Evolutionary conservation across 169 alveolate species (phyloP), one percentile per base, ranked within the genome.

Genomic region (Plasmodium yoelii): DNA sequence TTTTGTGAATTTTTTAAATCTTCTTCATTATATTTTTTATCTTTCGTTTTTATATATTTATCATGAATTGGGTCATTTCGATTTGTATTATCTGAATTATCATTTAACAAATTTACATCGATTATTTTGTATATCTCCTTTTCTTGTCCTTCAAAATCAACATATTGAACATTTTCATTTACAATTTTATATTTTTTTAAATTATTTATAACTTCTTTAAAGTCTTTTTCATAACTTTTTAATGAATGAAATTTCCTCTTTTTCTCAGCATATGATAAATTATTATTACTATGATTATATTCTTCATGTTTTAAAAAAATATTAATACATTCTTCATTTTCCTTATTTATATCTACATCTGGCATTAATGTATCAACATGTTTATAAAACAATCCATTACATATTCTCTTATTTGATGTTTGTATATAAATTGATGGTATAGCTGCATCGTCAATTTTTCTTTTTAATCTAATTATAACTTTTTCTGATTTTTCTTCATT

Each of bases 381-480:
- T 39, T 67, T 82, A 34, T 82, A 82, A 67, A 82, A 82, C 42
- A 67, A 13, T 2, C 90, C 90, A 82, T 67, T 53, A 15, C 90
- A 82, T 67, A 82, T 18, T 68, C 72, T 82, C 55, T 82, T 82
- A 67, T 82, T 82, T 15, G 90, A 82, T 64, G 55, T 82, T 19
- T 77, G 49, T 61, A 82, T 53, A 70, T 65, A 82, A 55, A 82
- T 82, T 9, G 90, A 82, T 10, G 90, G 90, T 18, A 82, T 82
- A 28, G 65, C 65, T 2, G 80, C 56, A n/a, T 82, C 90, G 34
- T 82, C 90, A 9, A 82, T 18, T 82, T 68, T 82, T 82, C 90
- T 82, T 82, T 82, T 82, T 46, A 82, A 24, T 67, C 90, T 55
- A 26, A 82, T 82, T 82, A 82, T 82, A 57, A 82, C 84, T 18